phyloP scores from a whole-genome alignment of 78 protist species.

The Isochrysis galbana region DNA sequence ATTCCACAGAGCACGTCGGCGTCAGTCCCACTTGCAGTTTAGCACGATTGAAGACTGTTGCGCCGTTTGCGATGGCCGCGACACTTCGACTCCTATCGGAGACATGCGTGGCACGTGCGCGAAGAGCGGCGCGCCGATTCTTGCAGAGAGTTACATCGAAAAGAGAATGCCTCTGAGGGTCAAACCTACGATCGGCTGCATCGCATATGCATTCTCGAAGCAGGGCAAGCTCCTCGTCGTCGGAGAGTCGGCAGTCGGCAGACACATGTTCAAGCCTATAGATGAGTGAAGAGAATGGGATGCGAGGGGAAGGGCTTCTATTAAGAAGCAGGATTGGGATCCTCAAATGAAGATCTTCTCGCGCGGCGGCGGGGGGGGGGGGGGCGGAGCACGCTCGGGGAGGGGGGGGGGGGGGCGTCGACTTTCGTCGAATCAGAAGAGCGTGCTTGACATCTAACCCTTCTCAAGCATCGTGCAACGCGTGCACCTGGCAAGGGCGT shows the following conservation, averaged over 20 bases:
- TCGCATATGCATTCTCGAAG: neutral
- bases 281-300: too few species aligned
- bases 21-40: neutral
- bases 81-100: neutral
- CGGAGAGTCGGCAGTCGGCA: conserved; percentile 49
- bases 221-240: conserved; percentile 46
- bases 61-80: neutral
- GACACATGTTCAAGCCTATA: conserved; percentile 43
- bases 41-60: too few species aligned
- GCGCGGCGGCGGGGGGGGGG: too few species aligned
- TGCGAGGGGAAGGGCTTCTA: too few species aligned
- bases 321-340: too few species aligned
- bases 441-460: too few species aligned
- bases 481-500: too few species aligned
- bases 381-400: too few species aligned
- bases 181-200: neutral
- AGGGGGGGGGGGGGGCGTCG: too few species aligned
- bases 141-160: neutral
- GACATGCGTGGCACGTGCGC: conserved; percentile 29
- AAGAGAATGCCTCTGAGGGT: neutral
- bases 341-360: too few species aligned
- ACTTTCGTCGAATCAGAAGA: too few species aligned
- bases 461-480: too few species aligned
- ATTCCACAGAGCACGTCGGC: neutral
- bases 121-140: conserved; percentile 11